A percentile compares a stretch with the other conserved stretches of the same genome.
Evolutionary conservation across 139 green algal genomes (phyloP).

Genomic region (Auxenochlorella pyrenoidosa): DNA sequence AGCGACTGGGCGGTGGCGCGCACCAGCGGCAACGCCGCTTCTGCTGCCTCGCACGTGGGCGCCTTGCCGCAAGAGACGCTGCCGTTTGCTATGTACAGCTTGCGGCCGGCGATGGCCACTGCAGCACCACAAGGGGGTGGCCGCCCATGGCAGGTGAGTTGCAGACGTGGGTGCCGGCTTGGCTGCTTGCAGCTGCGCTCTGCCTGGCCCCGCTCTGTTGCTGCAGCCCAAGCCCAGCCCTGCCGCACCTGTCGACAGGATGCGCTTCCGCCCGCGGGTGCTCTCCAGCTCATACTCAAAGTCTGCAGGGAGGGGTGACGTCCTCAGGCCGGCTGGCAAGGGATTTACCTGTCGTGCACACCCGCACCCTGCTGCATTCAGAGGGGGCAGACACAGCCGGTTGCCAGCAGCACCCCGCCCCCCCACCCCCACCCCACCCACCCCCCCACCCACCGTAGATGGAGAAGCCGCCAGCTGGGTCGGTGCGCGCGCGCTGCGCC

Average conservation of each 20-base stretch:
- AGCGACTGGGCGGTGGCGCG: conserved; percentile 1
- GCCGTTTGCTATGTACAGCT: conserved; percentile 84
- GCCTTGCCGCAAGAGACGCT: conserved; percentile 63
- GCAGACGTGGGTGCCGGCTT: not conserved
- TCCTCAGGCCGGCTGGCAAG: no score
- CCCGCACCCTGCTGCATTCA: no score
- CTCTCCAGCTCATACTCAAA: conserved; percentile 86
- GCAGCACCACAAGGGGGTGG: not conserved
- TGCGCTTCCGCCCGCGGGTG: conserved; percentile 79
- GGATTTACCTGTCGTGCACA: not conserved
- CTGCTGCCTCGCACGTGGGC: not conserved
- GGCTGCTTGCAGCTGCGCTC: not conserved
- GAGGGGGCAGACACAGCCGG: not conserved
- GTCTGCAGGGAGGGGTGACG: conserved; percentile 17
- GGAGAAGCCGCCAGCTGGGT: not conserved
- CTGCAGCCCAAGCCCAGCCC: no score
- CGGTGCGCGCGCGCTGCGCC: conserved; percentile 23
- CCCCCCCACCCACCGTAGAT: not conserved
- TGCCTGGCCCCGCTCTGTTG: no score
- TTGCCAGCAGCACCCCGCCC: no score
- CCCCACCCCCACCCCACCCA: not conserved
- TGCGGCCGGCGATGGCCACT: conserved; percentile 45
- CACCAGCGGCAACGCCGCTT: not conserved
- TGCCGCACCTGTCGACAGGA: conserved; percentile 65
- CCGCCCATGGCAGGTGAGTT: not conserved